Percentiles rank a stretch among this genome's conserved stretches.
These are phyloP conservation scores for Peribolospora kevripleyi DNA, from an alignment of 768 basidiomycete genomes.

Conservation along the genomic window DNA sequence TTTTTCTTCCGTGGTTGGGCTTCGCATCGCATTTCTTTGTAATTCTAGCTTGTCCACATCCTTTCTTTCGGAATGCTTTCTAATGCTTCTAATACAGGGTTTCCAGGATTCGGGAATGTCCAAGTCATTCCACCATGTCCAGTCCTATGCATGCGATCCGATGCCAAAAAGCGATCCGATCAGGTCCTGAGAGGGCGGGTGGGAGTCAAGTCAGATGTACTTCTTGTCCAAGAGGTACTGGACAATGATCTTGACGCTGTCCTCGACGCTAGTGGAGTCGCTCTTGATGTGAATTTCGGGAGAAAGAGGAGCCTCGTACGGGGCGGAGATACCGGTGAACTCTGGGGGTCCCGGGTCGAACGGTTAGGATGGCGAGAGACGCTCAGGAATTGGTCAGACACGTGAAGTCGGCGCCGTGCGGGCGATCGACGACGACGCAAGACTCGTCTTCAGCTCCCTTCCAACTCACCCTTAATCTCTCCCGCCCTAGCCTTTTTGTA, in stretches of 20 bases:
- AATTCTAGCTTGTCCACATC: too few species aligned
- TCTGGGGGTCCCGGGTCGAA: conserved; percentile 28
- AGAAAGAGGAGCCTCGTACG: conserved; percentile 64
- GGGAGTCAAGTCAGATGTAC: too few species aligned
- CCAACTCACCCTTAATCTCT: conserved; percentile 60
- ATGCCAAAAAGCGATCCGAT: too few species aligned
- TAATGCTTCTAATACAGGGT: too few species aligned
- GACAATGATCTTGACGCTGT: conserved; percentile 52
- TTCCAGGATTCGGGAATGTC: too few species aligned
- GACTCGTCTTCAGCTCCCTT: background rate
- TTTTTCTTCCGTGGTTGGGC: too few species aligned
- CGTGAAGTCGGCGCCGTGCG: background rate
- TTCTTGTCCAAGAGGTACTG: conserved; percentile 45
- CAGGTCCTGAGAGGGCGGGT: too few species aligned
- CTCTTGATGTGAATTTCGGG: conserved; percentile 89
- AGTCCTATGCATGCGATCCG: too few species aligned
- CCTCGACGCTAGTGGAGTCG: conserved; percentile 46
- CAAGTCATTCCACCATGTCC: too few species aligned
- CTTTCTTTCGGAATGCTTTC: too few species aligned
- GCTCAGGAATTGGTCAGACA: background rate
- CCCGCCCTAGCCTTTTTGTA: conserved; percentile 92
- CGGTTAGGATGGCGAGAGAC: background rate
- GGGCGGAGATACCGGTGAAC: conserved; percentile 92
- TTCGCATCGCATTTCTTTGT: too few species aligned
- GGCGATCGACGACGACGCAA: background rate